These are phyloP conservation scores for Purpureocillium lavendulum DNA, from an alignment of 2,329 filamentous ascomycete genomes.

Conservation along the genomic window DNA sequence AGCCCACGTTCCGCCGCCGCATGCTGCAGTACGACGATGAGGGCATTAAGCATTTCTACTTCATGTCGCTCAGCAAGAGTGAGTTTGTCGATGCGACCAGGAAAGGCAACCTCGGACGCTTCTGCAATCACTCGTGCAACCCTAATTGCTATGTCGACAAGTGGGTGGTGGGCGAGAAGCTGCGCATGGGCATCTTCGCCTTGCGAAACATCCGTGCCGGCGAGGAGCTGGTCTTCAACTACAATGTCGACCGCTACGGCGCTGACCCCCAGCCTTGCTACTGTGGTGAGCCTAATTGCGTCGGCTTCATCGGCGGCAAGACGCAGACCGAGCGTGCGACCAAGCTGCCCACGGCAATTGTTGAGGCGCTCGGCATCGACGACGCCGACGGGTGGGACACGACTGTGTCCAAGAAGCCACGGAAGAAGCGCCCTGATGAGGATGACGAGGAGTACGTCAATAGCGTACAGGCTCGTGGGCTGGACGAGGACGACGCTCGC, in stretches of 20 bases:
- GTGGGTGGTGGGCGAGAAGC: conserved; percentile 94
- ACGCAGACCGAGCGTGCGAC: conserved; percentile 94
- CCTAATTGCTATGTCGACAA: conserved; percentile 99
- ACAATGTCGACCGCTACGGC: conserved; percentile 97
- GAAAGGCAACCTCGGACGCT: conserved; percentile 89
- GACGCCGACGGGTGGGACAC: conserved; percentile 90
- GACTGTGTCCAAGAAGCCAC: conserved; percentile 77
- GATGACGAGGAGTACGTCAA: conserved; percentile 96
- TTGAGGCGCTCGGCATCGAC: conserved; percentile 93
- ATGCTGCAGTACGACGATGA: conserved; percentile 93
- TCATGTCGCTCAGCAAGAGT: conserved; percentile 95
- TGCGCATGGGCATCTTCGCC: conserved; percentile 98
- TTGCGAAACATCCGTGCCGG: conserved; percentile 75
- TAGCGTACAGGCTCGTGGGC: conserved; percentile 68
- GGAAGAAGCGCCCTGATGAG: conserved; percentile 85
- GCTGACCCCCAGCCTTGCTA: conserved; percentile 96
- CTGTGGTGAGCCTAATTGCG: conserved; percentile 89
- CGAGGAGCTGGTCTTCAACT: conserved; percentile 97
- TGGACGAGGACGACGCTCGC: conserved; percentile 76
- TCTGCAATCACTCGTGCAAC: conserved; percentile 98
- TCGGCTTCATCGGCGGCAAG: conserved; percentile 93
- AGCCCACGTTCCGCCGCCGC: conserved; percentile 77
- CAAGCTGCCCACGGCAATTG: conserved; percentile 79
- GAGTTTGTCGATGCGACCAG: conserved; percentile 98
- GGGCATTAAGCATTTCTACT: conserved; percentile 98